Base-by-base conservation (phyloP, 2,329 filamentous ascomycete species). In the Microcyclospora pomicola region DNA sequence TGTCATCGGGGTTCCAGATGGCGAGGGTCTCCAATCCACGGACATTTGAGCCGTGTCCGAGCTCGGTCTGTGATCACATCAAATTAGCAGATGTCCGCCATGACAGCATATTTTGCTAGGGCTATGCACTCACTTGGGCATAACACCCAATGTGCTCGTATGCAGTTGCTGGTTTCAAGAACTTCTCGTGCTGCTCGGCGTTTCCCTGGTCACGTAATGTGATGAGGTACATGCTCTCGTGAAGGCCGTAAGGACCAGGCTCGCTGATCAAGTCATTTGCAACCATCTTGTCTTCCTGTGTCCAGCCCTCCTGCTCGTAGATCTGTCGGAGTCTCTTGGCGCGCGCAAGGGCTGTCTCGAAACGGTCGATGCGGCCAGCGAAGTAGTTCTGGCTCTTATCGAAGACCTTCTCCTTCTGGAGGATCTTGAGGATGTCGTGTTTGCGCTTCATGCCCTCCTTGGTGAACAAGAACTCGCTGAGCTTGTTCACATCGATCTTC, bases 381-480 rank as follows among this genome's bases (percentile, higher is more conserved):
- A 82, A 82, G 61, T 84, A 83, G 55, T 85, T 84, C 46, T 80
- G 75, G 2, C 75, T 75, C 63, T 86, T 87, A 60, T 86, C 78
- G 48, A 87, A 86, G 40, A 84, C 69, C 37, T 73, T 72, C 41
- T 87, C 79, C 0, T 67, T 57, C 49, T 77, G 64, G 5, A 87
- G 68, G n/a, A 83, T 68, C 34, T 70, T 61, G 5, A 84, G 62
- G 19, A 87, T 68, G 15, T 63, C 64, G 2, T 71, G 61, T 50
- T 78, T 76, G 32, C 72, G 67, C 40, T 77, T 67, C 9, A 85
- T 65, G 5, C 67, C 67, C 41, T 78, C 69, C 50, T 75, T 73
- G 15, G 77, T 80, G 58, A 82, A 80, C 34, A 87, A 66, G 50
- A 82, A 77, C 36, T 73, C 67, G 34, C 77, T 73, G 7, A 87